A percentile compares a stretch with the other conserved stretches of the same genome.
phyloP scores from a whole-genome alignment of 2,329 filamentous ascomycete species.

The Colletotrichum camelliae region DNA sequence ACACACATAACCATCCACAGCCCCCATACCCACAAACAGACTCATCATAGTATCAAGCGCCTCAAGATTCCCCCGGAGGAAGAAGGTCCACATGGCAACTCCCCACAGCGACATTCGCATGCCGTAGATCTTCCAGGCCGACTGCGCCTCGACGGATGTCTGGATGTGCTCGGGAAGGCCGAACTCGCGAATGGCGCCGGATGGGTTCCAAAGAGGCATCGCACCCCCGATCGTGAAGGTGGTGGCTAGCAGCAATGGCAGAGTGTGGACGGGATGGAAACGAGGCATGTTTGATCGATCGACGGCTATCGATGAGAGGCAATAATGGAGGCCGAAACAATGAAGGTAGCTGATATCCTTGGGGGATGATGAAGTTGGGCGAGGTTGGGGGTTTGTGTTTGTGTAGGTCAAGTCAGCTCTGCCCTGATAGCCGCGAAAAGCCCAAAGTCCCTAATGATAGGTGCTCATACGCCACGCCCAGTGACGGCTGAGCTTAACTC shows the following conservation, averaged over 20 bases:
- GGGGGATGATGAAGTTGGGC: not conserved
- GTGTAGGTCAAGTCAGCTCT: not conserved
- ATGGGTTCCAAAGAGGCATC: constrained; percentile 35
- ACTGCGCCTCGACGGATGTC: constrained; percentile 32
- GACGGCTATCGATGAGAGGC: accelerated
- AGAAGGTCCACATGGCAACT: constrained; percentile 26
- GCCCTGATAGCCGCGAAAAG: not conserved
- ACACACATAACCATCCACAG: constrained; percentile 28
- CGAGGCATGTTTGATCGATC: not conserved
- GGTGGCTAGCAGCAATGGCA: constrained; percentile 32
- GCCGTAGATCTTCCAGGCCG: constrained; percentile 31
- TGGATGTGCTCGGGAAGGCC: constrained; percentile 36
- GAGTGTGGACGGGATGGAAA: constrained; percentile 25
- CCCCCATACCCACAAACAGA: constrained; percentile 23
- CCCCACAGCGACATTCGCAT: constrained; percentile 25
- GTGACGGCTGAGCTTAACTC: not conserved
- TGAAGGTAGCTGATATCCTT: accelerated
- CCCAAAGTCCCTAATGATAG: accelerated
- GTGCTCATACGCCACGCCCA: not conserved
- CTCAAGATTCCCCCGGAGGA: constrained; percentile 23
- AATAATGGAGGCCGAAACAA: not conserved
- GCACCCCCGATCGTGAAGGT: constrained; percentile 35
- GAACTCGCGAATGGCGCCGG: constrained; percentile 36
- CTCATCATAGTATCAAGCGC: constrained; percentile 27
- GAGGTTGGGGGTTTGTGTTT: not conserved